Evolutionary conservation across 768 basidiomycete species (phyloP).

Genomic region (Trametes meyenii): DNA sequence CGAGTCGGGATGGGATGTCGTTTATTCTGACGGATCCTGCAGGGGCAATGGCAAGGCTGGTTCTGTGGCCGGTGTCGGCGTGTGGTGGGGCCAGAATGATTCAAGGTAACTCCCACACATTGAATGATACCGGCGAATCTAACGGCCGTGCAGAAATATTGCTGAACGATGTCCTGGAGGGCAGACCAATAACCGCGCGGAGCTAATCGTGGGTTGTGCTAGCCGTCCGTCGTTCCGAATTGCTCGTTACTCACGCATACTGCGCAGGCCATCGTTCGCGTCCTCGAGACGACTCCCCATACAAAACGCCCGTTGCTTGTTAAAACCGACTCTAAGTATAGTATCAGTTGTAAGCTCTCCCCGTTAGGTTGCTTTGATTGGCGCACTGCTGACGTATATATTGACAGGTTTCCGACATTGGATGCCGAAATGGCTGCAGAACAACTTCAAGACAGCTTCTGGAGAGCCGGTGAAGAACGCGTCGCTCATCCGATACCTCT

Average conservation of each 20-base stretch:
- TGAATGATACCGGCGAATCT: too few relatives aligned
- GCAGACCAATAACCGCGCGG: conserved; percentile 89
- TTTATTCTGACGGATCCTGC: conserved; percentile 90
- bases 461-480: conserved; percentile 73
- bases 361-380: not conserved
- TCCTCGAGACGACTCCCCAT: conserved; percentile 72
- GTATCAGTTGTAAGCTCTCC: conserved; percentile 64
- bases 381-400: not conserved
- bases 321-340: conserved; percentile 85
- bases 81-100: conserved; percentile 83
- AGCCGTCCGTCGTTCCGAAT: not conserved
- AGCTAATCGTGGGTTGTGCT: conserved; percentile 65
- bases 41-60: conserved; percentile 74
- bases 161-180: conserved; percentile 80
- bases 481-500: conserved; percentile 69
- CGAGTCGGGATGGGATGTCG: conserved; percentile 46
- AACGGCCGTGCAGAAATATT: conserved; percentile 74
- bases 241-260: not conserved
- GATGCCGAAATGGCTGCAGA: conserved; percentile 67
- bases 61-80: conserved; percentile 80
- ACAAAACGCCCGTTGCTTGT: conserved; percentile 63
- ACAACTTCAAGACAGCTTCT: conserved; percentile 48
- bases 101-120: too few relatives aligned
- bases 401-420: conserved; percentile 65
- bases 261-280: conserved; percentile 77